Evolutionary conservation across 495 filamentous ascomycete genomes (phyloP), one percentile per base, ranked within the genome.

Genomic region (Lasiosphaeria miniovina): DNA sequence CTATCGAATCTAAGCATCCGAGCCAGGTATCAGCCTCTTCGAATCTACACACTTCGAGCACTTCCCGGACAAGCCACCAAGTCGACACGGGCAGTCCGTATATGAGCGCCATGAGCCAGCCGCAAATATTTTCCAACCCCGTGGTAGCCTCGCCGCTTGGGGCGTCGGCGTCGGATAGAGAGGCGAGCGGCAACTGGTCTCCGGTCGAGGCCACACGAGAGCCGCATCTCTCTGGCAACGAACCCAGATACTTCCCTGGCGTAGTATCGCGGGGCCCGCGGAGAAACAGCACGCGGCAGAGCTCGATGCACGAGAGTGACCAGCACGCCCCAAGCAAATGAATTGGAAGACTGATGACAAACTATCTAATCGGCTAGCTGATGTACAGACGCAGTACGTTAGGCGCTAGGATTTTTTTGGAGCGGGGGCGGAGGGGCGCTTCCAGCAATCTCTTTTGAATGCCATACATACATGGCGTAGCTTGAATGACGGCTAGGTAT

Each of bases 191-290:
- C 15, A 32, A 9, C 32, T 14, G 49, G n/a, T 15, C 60, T 31
- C 52, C 54, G 54, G 57, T 60, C 32, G 64, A 54, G 52, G 34
- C 11, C 38, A 60, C 66, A 5, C 43, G 7, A 52, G 73, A 73
- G 48, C 57, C 62, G 50, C 71, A 87, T 61, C 74, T 85, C 33
- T 80, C 74, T 11, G 75, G 80, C 0, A 80, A 80, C 31, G 85
- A 89, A 66, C 86, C 87, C 40, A 80, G 83, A 60, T 88, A 90
- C 48, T 89, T 90, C 69, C 89, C 89, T 0, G 88, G 88, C 3
- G 79, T 90, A 52, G 80, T 90, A 31, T 83, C 86, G 65, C 80
- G 86, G 54, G 79, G 78, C 55, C 79, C 78, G 41, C 75, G 82
- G 52, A 75, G 75, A 52, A 72, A 75, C 49, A 88, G 80, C 69